Percentiles rank a stretch among this genome's conserved stretches.
These are phyloP conservation scores for Sporothrix pallida DNA, from an alignment of 2,329 filamentous ascomycete genomes.

Conservation along the genomic window DNA sequence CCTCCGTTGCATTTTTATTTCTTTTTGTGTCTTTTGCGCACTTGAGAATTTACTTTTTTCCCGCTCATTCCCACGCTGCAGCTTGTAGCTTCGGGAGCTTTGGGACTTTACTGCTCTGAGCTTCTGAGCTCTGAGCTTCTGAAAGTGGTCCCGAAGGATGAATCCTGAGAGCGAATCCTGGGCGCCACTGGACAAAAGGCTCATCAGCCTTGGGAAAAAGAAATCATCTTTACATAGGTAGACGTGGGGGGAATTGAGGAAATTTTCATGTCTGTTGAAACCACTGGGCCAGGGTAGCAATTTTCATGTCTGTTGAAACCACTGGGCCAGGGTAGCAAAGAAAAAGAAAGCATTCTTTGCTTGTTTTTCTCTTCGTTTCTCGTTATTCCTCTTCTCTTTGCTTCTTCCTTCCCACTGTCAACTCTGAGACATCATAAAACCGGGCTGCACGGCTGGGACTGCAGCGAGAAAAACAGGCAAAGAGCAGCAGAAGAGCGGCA, in stretches of 20 bases:
- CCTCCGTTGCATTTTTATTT: not conserved
- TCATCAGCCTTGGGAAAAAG: not conserved
- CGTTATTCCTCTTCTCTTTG: no score
- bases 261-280: not conserved
- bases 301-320: not conserved
- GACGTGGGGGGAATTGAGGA: not conserved
- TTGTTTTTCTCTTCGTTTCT: no score
- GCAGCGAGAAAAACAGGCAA: conserved; percentile 6
- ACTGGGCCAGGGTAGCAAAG: not conserved
- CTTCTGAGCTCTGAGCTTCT: not conserved
- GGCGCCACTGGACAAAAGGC: not conserved
- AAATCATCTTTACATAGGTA: not conserved
- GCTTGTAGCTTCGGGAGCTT: not conserved
- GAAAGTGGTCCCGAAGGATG: not conserved
- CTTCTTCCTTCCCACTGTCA: not conserved
- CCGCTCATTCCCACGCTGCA: not conserved
- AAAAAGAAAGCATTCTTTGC: not conserved
- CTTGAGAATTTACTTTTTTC: not conserved
- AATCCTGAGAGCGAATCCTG: not conserved
- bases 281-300: not conserved
- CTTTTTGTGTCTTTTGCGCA: not conserved
- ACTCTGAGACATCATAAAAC: conserved; percentile 13
- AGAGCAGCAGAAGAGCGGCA: not conserved
- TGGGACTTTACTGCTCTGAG: conserved; percentile 19
- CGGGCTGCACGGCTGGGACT: not conserved